Evolutionary conservation across 768 basidiomycete species (phyloP), one percentile per base, ranked within the genome.

Genomic region (Boletus sp.): DNA sequence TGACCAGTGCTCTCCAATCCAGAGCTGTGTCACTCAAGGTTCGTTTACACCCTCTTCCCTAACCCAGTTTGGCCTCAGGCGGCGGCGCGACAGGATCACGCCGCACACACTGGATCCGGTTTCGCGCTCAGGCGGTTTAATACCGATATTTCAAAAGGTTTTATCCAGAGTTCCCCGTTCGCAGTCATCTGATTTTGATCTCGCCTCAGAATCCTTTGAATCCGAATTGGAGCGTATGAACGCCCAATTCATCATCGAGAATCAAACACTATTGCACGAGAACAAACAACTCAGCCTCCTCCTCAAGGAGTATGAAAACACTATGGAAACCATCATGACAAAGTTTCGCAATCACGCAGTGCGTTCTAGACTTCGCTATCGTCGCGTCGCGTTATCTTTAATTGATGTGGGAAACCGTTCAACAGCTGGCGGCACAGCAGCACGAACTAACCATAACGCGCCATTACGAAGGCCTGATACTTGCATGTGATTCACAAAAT

Each of bases 311-410:
- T 96, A 98, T 69, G 95, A 98, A 71, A 78, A 79, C 52, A 97
- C 95, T 4, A 82, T 99, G 78, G 95, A 98, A 65, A 94, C 87
- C 30, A 91, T 98, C 69, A 98, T 99, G 97, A 76, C 85, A 50
- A 98, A 98, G 74, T 98, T 98, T 71, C 82, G 95, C 57, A 88
- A 87, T 56, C 89, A 98, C 67, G 86, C 92, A 12, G 94, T 96
- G 65, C 66, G 92, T 80, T 42, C 35, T 45, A 12, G 17, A 41
- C 37, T 50, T 56, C 50, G 30, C 17, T 17, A 17, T 24, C 44
- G 35, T 40, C 42, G 11, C 40, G 14, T 15, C 11, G 32, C 28
- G 12, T 30, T 11, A 37, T 61, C n/a, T 45, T 55, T 55, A 41
- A 39, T 20, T 53, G 48, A 59, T 52, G 57, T 51, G 49, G 47